Base-by-base conservation (phyloP, 2,329 filamentous ascomycete genomes). In the Colletotrichum tabaci region DNA sequence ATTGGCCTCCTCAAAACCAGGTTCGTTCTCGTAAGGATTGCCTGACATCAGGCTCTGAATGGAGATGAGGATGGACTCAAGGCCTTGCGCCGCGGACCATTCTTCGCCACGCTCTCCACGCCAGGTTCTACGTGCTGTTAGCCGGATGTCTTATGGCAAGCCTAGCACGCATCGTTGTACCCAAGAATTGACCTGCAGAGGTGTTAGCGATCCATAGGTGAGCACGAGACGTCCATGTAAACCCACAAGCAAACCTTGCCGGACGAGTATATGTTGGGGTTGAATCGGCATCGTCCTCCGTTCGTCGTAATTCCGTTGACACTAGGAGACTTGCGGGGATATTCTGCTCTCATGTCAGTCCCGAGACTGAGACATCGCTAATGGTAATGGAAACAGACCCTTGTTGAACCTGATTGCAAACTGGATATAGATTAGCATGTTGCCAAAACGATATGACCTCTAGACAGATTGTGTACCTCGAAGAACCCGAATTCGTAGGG, bases 401-500 rank as follows among this genome's bases (percentile, higher is more conserved):
- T 89, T 92, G 66, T 91, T 89, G 77, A 97, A 95, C 76, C 90
- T 93, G 77, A 97, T 90, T 0, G 86, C 81, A 79, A 97, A 97
- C 93, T 95, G 70, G 16, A 52, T 49, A 3, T n/a, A 46, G 57
- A 73, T 83, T 74, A 85, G 79, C 67, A 77, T 61, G 9, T 7
- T 44, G 38, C 5, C 49, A 23, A 40, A 21, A 46, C 12, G 26
- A 16, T 18, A 2, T 46, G 10, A 58, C 23, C 44, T 13, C 53
- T 40, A 63, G 13, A 21, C 9, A 9, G 13, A 13, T 15, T 15
- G 79, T 86, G 71, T 81, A 96, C 95, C 88, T 98, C 95, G 79
- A 97, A 98, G 84, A 98, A 98, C 3, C 96, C 96, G 79, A 97
- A 98, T 81, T 98, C 95, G 81, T 99, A 99, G 0, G 96, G 95